A percentile compares a stretch with the other conserved stretches of the same genome.
These are phyloP conservation scores for Plicaturopsis crispa DNA, from an alignment of 768 basidiomycete species.

Conservation along the genomic window DNA sequence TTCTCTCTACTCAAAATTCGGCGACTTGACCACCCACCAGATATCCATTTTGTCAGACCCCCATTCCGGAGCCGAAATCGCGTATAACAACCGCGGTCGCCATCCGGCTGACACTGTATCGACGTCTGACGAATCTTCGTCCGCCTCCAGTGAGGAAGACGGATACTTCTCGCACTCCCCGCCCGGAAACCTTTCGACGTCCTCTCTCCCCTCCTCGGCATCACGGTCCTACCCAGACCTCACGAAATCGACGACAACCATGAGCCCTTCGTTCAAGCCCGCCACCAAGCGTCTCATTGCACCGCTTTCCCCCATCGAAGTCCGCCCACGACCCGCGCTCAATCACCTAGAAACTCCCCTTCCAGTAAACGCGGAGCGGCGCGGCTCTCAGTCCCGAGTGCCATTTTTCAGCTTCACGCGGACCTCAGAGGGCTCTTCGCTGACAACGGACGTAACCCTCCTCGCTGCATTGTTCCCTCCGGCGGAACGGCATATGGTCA, in stretches of 20 bases:
- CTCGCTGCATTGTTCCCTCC: slow-evolving; percentile 66
- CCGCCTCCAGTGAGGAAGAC: slow-evolving; percentile 30
- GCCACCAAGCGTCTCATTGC: slow-evolving; percentile 29
- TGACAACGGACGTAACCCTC: slow-evolving; percentile 63
- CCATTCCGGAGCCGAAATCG: too few relatives aligned
- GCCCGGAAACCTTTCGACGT: slow-evolving; percentile 22
- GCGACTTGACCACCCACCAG: too few relatives aligned
- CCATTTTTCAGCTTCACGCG: slow-evolving; percentile 79
- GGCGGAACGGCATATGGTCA: slow-evolving; percentile 67
- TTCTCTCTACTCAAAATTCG: too few relatives aligned
- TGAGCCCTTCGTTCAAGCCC: slow-evolving; percentile 25
- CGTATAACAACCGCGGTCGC: too few relatives aligned
- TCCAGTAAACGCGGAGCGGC: too few relatives aligned
- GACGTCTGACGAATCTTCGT: too few relatives aligned
- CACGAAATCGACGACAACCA: slow-evolving; percentile 18
- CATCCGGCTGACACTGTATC: too few relatives aligned
- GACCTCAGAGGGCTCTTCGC: slow-evolving; percentile 67
- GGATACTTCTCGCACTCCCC: slow-evolving; percentile 61
- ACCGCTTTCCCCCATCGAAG: slow-evolving; percentile 18
- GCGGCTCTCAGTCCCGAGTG: too few relatives aligned
- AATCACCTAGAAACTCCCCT: not conserved
- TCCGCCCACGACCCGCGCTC: too few relatives aligned
- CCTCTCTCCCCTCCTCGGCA: slow-evolving; percentile 24
- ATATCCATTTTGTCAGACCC: too few relatives aligned
- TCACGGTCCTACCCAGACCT: slow-evolving; percentile 40